phyloP scores from a whole-genome alignment of 331 rosid genomes.

The Acacia pycnantha region DNA sequence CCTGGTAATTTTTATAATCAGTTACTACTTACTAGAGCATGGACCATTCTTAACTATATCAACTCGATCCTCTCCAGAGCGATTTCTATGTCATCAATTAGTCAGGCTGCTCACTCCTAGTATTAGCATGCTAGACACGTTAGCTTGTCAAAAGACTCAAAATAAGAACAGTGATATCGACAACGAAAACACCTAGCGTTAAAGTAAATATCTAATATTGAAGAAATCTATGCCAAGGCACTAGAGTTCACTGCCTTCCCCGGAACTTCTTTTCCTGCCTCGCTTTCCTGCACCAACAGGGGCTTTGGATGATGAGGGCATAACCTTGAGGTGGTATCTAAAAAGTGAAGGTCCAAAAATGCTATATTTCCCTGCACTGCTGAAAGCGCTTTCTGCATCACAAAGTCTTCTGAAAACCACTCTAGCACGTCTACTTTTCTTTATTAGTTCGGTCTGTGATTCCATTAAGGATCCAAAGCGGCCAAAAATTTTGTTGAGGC shows the following conservation, averaged over 20 bases:
- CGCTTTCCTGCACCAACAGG: constrained; percentile 33
- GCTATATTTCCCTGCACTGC: constrained; percentile 83
- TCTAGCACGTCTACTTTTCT: constrained; percentile 61
- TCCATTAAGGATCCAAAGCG: constrained; percentile 55
- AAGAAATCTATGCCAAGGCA: constrained; percentile 20
- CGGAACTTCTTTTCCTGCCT: constrained; percentile 34
- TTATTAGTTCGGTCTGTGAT: constrained; percentile 64
- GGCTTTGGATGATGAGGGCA: constrained; percentile 36
- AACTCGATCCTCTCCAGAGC: not conserved
- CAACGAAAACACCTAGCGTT: not conserved
- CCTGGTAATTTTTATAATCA: not conserved
- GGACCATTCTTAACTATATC: not conserved
- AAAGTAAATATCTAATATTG: not conserved
- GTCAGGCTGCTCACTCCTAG: constrained; percentile 31
- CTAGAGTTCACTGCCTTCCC: constrained; percentile 27
- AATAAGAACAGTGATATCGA: constrained; percentile 16
- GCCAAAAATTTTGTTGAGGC: constrained; percentile 63
- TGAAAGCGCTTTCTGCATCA: constrained; percentile 82
- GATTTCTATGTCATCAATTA: constrained; percentile 8
- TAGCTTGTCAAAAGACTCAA: constrained; percentile 22
- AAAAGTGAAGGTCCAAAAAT: constrained; percentile 78
- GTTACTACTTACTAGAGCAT: not conserved
- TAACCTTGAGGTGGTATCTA: constrained; percentile 77
- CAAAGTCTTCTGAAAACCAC: constrained; percentile 60
- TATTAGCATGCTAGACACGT: constrained; percentile 25